Base-by-base conservation (phyloP, 2,329 filamentous ascomycete species). In the Exophiala bonariae region DNA sequence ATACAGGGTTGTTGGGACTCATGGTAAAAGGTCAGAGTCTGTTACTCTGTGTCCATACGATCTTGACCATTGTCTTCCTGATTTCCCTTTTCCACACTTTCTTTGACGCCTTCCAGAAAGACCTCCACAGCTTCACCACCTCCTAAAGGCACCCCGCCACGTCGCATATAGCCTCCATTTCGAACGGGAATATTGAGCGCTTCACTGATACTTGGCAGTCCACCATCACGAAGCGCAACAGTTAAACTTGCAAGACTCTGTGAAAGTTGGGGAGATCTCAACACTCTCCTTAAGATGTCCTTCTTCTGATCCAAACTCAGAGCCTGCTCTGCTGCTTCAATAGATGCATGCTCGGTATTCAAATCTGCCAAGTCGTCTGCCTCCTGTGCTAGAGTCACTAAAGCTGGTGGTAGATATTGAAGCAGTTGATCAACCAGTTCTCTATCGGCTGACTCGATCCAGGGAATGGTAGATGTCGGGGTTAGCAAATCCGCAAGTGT, bases 61-160 rank as follows among this genome's bases (percentile, higher is more conserved):
- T 68, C 64, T 38, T 55, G 60, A 43, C 59, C 58, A 50, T 65
- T 60, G 37, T 64, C 57, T 30, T 54, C 48, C 46, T 31, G 30
- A 37, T 49, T 54, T 32, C 50, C 47, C 43, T 52, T 49, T 58
- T 86, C 78, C 1, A 90, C 86, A 4, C 82, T 84, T 71, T 81
- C 85, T 77, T 87, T 93, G 38, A 96, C 84, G 3, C 92, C 93
- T 46, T 95, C 82, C 17, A 99, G 78, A 68, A 99, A 99, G 3
- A 87, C 88, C 71, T 95, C 86, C 2, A 99, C 84, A 10, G 92
- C 92, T 59, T 93, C 86, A 4, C 87, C 88, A 42, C 91, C 91
- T 34, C 91, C 92, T 36, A 96, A 69, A 2, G 92, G 91, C 73
- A 96, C 84, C 41, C 81, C 86, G 4, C 88, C 85, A 45, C 87